These are phyloP conservation scores for Tuber melanosporum DNA, from an alignment of 495 filamentous ascomycete genomes.

Conservation along the genomic window DNA sequence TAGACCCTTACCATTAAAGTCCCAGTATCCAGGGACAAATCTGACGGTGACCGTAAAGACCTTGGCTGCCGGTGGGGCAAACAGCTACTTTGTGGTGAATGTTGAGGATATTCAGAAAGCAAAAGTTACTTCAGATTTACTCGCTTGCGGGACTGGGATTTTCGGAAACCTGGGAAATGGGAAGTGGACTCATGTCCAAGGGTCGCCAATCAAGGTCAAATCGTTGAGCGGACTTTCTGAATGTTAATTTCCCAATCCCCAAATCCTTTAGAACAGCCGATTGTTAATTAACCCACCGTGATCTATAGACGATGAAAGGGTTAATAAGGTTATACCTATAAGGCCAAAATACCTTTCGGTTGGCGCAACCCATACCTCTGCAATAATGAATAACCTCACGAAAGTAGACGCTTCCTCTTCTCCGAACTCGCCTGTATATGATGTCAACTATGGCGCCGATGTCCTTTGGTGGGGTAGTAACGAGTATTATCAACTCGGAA, in stretches of 20 bases:
- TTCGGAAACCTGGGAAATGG: constrained; percentile 75
- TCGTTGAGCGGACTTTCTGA: constrained; percentile 73
- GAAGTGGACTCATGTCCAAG: constrained; percentile 83
- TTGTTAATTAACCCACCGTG: constrained; percentile 4
- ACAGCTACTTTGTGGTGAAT: constrained; percentile 81
- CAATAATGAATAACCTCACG: constrained; percentile 72
- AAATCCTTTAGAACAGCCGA: not conserved
- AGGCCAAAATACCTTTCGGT: constrained; percentile 62
- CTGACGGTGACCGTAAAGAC: constrained; percentile 57
- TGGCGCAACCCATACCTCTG: constrained; percentile 71
- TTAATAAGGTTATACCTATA: constrained; percentile 64
- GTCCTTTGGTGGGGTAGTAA: constrained; percentile 91
- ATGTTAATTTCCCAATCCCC: constrained; percentile 42
- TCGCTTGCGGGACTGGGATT: constrained; percentile 80
- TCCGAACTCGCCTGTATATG: constrained; percentile 50
- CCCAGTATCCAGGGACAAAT: constrained; percentile 61
- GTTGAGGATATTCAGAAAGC: constrained; percentile 48
- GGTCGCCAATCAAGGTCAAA: constrained; percentile 72
- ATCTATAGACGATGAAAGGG: constrained; percentile 57
- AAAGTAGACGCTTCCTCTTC: constrained; percentile 52
- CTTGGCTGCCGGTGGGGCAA: constrained; percentile 76
- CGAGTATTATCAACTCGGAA: constrained; percentile 87
- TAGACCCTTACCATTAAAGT: constrained; percentile 57
- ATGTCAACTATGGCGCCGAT: constrained; percentile 78
- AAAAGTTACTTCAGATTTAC: constrained; percentile 66